Evolutionary conservation across 805 yeast genomes (phyloP).

Genomic region (Saccharomyces jurei): DNA sequence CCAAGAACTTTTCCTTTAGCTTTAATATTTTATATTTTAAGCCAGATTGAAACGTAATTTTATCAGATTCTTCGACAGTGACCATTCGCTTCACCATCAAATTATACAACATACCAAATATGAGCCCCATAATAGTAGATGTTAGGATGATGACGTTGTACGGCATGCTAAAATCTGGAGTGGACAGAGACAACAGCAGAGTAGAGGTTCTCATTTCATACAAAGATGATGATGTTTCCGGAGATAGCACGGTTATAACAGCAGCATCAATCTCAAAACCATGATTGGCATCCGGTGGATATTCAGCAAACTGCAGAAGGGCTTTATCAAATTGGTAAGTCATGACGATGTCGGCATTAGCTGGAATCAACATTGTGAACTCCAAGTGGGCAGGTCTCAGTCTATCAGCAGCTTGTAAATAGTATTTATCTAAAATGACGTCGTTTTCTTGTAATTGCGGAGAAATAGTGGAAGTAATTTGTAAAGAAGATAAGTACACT

Average conservation of each 20-base stretch:
- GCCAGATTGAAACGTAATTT: conserved; percentile 10
- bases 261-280: conserved; percentile 95
- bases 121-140: conserved; percentile 85
- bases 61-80: conserved; percentile 62
- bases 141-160: conserved; percentile 92
- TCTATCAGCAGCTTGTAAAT: conserved; percentile 74
- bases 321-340: conserved; percentile 83
- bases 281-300: conserved; percentile 99
- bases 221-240: conserved; percentile 7
- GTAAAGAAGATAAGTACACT: conserved; percentile 65
- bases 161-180: conserved; percentile 98
- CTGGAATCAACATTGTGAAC: conserved; percentile 55
- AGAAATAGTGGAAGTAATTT: conserved; percentile 6
- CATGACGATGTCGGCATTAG: conserved; percentile 49
- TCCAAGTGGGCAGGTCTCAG: conserved; percentile 78
- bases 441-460: conserved; percentile 29
- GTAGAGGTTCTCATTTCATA: conserved; percentile 75
- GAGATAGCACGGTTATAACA: conserved; percentile 50
- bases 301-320: conserved; percentile 73
- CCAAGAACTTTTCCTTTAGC: conserved; percentile 8
- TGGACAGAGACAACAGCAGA: conserved; percentile 77
- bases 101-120: conserved; percentile 82
- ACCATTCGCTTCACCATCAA: conserved; percentile 65
- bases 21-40: conserved; percentile 16
- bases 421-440: conserved; percentile 46